Conservation (phyloP, 1,139 yeast genomes). For the Zhuliangozyma blackwelliae region DNA sequence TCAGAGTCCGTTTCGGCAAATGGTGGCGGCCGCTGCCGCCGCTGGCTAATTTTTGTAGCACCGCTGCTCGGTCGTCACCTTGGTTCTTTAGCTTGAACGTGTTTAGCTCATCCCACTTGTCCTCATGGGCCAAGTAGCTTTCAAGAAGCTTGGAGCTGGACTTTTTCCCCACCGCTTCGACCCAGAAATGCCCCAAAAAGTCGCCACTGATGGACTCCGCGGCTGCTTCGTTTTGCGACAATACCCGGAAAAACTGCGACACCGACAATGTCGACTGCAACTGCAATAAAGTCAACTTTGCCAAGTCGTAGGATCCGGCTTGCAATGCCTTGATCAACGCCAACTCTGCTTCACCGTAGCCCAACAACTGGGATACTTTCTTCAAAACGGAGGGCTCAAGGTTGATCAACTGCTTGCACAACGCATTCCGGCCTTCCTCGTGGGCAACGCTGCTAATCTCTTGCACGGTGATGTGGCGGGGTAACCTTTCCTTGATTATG, state of each 20-base stretch:
- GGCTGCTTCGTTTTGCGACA: slow-evolving; percentile 34
- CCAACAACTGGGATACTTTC: slow-evolving; percentile 61
- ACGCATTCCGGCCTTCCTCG: slow-evolving; percentile 72
- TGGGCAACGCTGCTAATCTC: slow-evolving; percentile 67
- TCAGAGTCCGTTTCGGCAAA: slow-evolving; percentile 15
- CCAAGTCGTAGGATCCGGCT: slow-evolving; percentile 61
- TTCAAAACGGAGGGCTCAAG: slow-evolving; percentile 64
- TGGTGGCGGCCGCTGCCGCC: too few species aligned
- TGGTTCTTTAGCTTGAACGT: slow-evolving; percentile 16
- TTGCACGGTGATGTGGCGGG: slow-evolving; percentile 50
- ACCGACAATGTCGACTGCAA: slow-evolving; percentile 38
- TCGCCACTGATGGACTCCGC: not conserved
- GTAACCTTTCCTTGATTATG: slow-evolving; percentile 45
- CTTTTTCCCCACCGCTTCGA: slow-evolving; percentile 24
- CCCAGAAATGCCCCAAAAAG: slow-evolving; percentile 37
- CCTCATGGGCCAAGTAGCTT: slow-evolving; percentile 32
- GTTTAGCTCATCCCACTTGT: slow-evolving; percentile 23
- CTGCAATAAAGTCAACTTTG: slow-evolving; percentile 54
- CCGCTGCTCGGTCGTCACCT: slow-evolving; percentile 8
- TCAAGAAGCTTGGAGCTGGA: slow-evolving; percentile 21
- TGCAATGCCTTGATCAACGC: slow-evolving; percentile 71
- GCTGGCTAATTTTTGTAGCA: too few species aligned
- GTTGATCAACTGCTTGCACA: slow-evolving; percentile 63
- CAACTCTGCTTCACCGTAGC: slow-evolving; percentile 66
- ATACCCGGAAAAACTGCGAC: slow-evolving; percentile 38